Conservation (phyloP, 78 protist genomes). For the Cavenderia fasciculata region DNA sequence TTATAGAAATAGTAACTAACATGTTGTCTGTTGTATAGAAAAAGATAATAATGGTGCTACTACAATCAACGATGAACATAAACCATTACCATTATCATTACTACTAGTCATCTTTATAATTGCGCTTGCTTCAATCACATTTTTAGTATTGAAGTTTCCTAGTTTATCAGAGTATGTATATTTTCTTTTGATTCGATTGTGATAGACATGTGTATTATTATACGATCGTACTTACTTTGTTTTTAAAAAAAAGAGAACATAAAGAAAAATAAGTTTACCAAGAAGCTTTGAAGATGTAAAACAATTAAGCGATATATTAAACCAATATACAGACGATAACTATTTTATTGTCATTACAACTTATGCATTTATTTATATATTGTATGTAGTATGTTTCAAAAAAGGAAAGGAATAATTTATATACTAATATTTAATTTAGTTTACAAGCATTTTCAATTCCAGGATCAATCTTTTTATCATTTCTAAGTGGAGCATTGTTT, state of each 20-base stretch:
- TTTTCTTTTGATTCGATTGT: not conserved
- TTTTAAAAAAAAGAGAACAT: slow-evolving; percentile 14
- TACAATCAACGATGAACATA: not conserved
- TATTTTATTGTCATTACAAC: slow-evolving; percentile 54
- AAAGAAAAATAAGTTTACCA: slow-evolving; percentile 51
- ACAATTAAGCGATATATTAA: slow-evolving; percentile 40
- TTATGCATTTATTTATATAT: slow-evolving; percentile 64
- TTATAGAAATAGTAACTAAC: too few species aligned
- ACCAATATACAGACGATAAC: slow-evolving; percentile 74
- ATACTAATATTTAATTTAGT: not conserved
- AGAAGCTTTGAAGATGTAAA: slow-evolving; percentile 57
- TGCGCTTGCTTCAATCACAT: slow-evolving; percentile 16
- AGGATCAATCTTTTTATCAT: slow-evolving; percentile 77
- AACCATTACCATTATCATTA: slow-evolving; percentile 43
- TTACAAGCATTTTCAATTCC: slow-evolving; percentile 84
- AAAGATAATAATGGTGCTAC: too few species aligned
- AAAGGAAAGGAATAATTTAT: not conserved
- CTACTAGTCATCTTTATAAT: slow-evolving; percentile 13
- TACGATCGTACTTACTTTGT: not conserved
- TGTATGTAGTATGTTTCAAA: slow-evolving; percentile 27
- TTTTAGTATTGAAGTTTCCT: slow-evolving; percentile 60
- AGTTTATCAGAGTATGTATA: slow-evolving; percentile 19
- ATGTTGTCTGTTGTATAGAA: too few species aligned
- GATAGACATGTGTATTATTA: not conserved
- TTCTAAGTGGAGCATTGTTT: slow-evolving; percentile 80